Conservation (phyloP, 352 stramenopile genomes). For the Phytophthora macrochlamydospora region DNA sequence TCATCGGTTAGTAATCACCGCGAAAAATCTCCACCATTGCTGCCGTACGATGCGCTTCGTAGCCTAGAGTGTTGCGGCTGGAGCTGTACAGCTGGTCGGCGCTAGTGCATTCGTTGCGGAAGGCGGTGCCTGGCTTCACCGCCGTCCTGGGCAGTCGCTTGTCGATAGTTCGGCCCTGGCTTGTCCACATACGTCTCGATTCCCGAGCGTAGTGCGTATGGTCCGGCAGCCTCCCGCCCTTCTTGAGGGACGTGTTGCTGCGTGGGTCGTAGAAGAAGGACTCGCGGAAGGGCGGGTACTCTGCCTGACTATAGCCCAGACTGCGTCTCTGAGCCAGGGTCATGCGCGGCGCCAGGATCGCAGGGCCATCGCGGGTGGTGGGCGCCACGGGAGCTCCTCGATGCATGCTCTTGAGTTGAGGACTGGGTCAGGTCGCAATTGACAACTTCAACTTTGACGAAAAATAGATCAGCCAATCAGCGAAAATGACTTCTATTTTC, state of each 20-base stretch:
- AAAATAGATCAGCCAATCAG: slow-evolving; percentile 30
- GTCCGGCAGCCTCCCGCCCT: slow-evolving; percentile 41
- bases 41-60: slow-evolving; percentile 67
- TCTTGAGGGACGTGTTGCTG: slow-evolving; percentile 53
- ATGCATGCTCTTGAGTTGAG: slow-evolving; percentile 6
- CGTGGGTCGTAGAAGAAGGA: slow-evolving; percentile 66
- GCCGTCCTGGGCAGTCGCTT: slow-evolving; percentile 56
- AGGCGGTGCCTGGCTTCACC: slow-evolving; percentile 62
- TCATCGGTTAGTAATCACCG: neutral
- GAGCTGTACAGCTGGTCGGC: slow-evolving; percentile 75
- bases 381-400: neutral
- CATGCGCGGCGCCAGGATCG: slow-evolving; percentile 15
- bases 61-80: slow-evolving; percentile 57
- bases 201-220: slow-evolving; percentile 38
- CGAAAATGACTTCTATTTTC: neutral
- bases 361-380: slow-evolving; percentile 12
- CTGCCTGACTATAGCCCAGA: slow-evolving; percentile 10
- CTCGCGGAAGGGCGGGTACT: slow-evolving; percentile 64
- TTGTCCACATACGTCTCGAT: slow-evolving; percentile 57
- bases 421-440: neutral
- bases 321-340: slow-evolving; percentile 19
- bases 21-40: neutral
- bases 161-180: slow-evolving; percentile 50
- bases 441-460: slow-evolving; percentile 25
- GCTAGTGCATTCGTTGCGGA: slow-evolving; percentile 64